phyloP scores from a whole-genome alignment of 495 filamentous ascomycete genomes.

The Neurospora sp. region DNA sequence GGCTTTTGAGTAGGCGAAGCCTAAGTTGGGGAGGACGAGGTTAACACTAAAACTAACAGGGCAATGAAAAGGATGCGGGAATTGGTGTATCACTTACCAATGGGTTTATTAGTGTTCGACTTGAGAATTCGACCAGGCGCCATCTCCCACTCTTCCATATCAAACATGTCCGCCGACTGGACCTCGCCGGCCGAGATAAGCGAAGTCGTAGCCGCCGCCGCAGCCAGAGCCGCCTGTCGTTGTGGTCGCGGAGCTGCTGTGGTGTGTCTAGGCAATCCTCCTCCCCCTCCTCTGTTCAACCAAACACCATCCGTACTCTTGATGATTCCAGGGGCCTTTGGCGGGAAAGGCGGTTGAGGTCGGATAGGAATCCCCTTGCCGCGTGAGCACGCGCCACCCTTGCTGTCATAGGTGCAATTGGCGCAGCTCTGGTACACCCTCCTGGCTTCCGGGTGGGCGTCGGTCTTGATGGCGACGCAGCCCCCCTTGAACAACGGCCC shows the following conservation, averaged over 20 bases:
- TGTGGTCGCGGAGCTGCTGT: neutral
- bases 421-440: slow-evolving; percentile 10
- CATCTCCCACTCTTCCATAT: slow-evolving; percentile 31
- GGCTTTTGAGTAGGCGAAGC: slow-evolving; percentile 30
- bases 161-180: slow-evolving; percentile 12
- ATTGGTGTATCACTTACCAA: no score
- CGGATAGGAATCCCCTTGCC: neutral
- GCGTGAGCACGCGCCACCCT: neutral
- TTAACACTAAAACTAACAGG: no score
- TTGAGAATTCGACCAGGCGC: slow-evolving; percentile 21
- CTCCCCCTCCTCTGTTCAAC: neutral
- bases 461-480: slow-evolving; percentile 5
- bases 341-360: neutral
- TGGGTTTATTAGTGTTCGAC: neutral
- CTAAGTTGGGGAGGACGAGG: neutral
- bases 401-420: slow-evolving; percentile 15
- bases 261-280: neutral
- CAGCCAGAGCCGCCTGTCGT: neutral
- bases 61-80: no score
- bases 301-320: neutral
- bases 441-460: neutral
- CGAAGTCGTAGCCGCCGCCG: neutral
- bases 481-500: slow-evolving; percentile 2
- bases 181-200: slow-evolving; percentile 9
- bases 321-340: neutral